Evolutionary conservation across 345 rosid genomes (phyloP).

Genomic region (Aegle marmelos): DNA sequence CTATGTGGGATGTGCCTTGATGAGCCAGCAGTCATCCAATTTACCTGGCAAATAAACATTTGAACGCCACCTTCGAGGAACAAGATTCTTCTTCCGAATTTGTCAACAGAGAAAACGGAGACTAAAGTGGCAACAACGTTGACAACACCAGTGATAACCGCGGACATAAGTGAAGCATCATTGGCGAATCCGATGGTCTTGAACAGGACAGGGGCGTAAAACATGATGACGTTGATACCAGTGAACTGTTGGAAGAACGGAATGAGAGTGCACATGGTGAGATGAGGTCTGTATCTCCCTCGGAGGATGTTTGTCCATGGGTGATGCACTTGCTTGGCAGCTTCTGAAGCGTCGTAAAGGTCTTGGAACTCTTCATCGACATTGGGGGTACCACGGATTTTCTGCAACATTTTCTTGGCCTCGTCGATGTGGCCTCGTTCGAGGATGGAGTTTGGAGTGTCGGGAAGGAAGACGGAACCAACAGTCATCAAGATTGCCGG

Average conservation of each 20-base stretch:
- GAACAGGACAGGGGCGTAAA: slow-evolving; percentile 74
- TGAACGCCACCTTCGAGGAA: slow-evolving; percentile 73
- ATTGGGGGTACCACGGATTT: slow-evolving; percentile 48
- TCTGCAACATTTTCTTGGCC: slow-evolving; percentile 55
- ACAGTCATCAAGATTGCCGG: slow-evolving; percentile 63
- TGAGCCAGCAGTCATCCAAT: too few relatives aligned
- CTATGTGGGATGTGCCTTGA: too few relatives aligned
- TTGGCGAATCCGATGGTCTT: slow-evolving; percentile 69
- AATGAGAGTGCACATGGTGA: slow-evolving; percentile 42
- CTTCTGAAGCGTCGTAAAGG: slow-evolving; percentile 52
- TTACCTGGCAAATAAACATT: slow-evolving; percentile 72
- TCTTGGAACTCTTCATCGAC: slow-evolving; percentile 68
- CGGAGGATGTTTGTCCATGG: slow-evolving; percentile 67
- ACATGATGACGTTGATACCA: slow-evolving; percentile 72
- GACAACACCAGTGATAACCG: slow-evolving; percentile 63
- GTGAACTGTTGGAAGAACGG: slow-evolving; percentile 81
- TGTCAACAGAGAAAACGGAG: slow-evolving; percentile 55
- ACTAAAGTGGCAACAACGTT: slow-evolving; percentile 60
- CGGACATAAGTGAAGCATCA: slow-evolving; percentile 65
- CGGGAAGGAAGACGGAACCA: slow-evolving; percentile 65
- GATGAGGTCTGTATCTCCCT: slow-evolving; percentile 61
- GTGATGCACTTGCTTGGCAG: slow-evolving; percentile 49
- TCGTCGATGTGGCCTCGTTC: slow-evolving; percentile 61
- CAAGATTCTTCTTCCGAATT: slow-evolving; percentile 58
- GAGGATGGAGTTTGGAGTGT: slow-evolving; percentile 74